These are phyloP conservation scores for Chrysanthemum lavandulifolium DNA, from an alignment of 129 eudicot genomes.

Conservation along the genomic window DNA sequence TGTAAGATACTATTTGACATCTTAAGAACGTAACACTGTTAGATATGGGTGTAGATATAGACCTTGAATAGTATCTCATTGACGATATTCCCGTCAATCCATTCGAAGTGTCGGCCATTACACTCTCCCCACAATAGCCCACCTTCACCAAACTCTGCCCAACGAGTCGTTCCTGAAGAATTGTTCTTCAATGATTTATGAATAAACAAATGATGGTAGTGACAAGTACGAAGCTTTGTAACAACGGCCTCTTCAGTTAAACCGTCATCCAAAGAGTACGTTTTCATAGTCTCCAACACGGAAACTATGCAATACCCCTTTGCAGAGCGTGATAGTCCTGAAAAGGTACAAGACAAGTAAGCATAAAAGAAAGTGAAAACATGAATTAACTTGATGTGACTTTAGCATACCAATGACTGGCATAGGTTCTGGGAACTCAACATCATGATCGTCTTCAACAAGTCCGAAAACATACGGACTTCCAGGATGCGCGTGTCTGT, in stretches of 20 bases:
- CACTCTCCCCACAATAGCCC: conserved; percentile 98
- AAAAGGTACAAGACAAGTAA: conserved; percentile 6
- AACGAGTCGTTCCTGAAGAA: conserved; percentile 87
- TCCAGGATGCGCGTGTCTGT: conserved; percentile 98
- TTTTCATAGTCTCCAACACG: conserved; percentile 94
- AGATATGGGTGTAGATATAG: conserved; percentile 2
- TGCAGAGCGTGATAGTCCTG: conserved; percentile 92
- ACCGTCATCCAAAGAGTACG: conserved; percentile 76
- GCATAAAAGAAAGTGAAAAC: too few relatives aligned
- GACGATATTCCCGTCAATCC: conserved; percentile 78
- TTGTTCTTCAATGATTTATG: conserved; percentile 78
- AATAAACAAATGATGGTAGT: conserved; percentile 81
- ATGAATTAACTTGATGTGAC: conserved; percentile 11
- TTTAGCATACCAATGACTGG: conserved; percentile 81
- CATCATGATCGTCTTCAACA: conserved; percentile 77
- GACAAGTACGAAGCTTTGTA: conserved; percentile 91
- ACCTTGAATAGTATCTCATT: conserved; percentile 71
- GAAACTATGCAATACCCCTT: conserved; percentile 83
- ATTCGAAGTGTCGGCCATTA: conserved; percentile 73
- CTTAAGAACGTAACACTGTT: background rate
- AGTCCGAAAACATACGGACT: conserved; percentile 96
- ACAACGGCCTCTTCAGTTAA: conserved; percentile 96
- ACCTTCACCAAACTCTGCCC: conserved; percentile 99
- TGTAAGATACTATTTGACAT: conserved; percentile 12
- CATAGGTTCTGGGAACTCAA: conserved; percentile 99